Evolutionary conservation across 345 rosid species (phyloP).

Genomic region (Heritiera littoralis): DNA sequence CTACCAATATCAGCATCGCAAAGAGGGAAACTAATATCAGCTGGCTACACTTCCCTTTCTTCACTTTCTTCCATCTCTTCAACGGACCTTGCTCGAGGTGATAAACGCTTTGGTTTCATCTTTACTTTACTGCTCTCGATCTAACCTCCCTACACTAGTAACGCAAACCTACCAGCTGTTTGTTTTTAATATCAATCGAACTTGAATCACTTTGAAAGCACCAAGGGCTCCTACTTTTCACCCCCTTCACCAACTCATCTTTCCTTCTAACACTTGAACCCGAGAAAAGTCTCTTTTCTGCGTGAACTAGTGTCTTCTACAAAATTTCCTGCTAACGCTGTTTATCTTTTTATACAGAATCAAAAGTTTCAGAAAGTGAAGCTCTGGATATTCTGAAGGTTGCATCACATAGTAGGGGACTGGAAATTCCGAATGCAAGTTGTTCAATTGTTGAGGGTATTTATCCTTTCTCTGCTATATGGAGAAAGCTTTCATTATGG

Average conservation of each 20-base stretch:
- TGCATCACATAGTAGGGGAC: slow-evolving; percentile 32
- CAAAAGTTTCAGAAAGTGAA: slow-evolving; percentile 53
- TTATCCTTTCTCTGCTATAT: slow-evolving; percentile 12
- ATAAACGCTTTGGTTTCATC: neutral
- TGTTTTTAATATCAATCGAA: slow-evolving; percentile 26
- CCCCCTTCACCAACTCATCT: neutral
- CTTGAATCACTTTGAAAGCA: neutral
- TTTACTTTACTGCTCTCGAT: too few relatives aligned
- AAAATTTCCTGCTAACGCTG: neutral
- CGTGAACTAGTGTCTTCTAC: neutral
- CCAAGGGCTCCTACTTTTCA: neutral
- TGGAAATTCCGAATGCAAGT: slow-evolving; percentile 29
- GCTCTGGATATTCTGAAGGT: slow-evolving; percentile 58
- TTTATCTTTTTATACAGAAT: slow-evolving; percentile 37
- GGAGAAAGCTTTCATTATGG: neutral
- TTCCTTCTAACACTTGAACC: neutral
- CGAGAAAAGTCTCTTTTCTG: neutral
- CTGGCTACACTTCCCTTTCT: slow-evolving; percentile 62
- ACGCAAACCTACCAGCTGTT: slow-evolving; percentile 29
- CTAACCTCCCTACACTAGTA: neutral
- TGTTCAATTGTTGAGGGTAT: slow-evolving; percentile 49
- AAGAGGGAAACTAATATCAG: slow-evolving; percentile 68
- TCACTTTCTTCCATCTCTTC: slow-evolving; percentile 59
- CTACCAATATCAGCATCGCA: slow-evolving; percentile 65
- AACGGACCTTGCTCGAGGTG: slow-evolving; percentile 64